phyloP scores from a whole-genome alignment of 2,329 filamentous ascomycete species.

The Pyrenophora seminiperda region DNA sequence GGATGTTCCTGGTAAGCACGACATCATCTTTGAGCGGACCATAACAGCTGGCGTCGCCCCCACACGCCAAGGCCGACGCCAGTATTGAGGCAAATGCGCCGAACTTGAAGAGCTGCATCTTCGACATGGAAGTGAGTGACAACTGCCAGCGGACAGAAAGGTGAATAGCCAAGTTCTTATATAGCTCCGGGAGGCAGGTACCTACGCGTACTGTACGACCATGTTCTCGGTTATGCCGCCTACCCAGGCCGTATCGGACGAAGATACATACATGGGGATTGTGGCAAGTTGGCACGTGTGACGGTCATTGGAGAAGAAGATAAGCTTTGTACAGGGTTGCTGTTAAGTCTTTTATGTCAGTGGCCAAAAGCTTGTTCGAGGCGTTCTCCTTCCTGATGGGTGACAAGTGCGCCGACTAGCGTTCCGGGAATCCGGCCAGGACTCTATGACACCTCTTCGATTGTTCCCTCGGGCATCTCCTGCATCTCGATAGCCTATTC shows the following conservation, averaged over 20 bases:
- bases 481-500: neutral
- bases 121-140: slow-evolving; percentile 3
- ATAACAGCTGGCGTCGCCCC: slow-evolving; percentile 45
- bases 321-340: slow-evolving; percentile 28
- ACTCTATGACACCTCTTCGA: slow-evolving; percentile 12
- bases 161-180: slow-evolving; percentile 7
- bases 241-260: neutral
- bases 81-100: slow-evolving; percentile 13
- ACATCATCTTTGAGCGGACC: slow-evolving; percentile 48
- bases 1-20: slow-evolving; percentile 49
- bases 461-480: neutral
- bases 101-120: slow-evolving; percentile 17
- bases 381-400: slow-evolving; percentile 27
- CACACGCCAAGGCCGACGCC: slow-evolving; percentile 32
- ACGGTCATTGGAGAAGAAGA: slow-evolving; percentile 19
- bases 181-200: neutral
- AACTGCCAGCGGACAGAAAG: neutral
- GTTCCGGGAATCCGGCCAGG: slow-evolving; percentile 9
- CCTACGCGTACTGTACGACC: neutral
- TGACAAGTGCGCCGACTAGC: slow-evolving; percentile 22
- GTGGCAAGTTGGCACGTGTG: slow-evolving; percentile 20
- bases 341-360: slow-evolving; percentile 13
- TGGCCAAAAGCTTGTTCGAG: slow-evolving; percentile 24
- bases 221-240: neutral
- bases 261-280: neutral